Base-by-base conservation (phyloP, 345 rosid species). In the Pugionium cornutum region DNA sequence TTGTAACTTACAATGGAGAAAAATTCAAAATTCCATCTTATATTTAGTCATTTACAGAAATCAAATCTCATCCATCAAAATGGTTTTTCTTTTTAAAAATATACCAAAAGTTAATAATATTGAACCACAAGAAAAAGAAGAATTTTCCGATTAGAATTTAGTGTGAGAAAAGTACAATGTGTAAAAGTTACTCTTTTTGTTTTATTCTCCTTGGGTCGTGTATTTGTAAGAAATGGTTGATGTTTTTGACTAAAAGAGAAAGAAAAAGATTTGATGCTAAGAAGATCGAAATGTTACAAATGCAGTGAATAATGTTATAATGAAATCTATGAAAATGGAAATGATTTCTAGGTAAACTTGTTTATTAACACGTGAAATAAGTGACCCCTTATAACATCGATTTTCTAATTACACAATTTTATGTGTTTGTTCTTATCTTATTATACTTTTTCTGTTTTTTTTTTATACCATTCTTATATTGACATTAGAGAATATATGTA, bases 1-100 rank as follows among this genome's bases (percentile, higher is more conserved):
- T 34, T 44, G 62, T 64, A 34, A 65, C 71, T 58, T 11, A 36
- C 9, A 58, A 57, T 51, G 66, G 60, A 72, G 70, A 72, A 65
- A 28, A 4, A 0, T 43, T 72, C 76, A 72, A 72, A 53, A 43
- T 58, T 42, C 43, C 25, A 42, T 50, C 9, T 55, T 64, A 63
- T 63, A 39, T 47, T 55, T 72, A 72, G 76, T 50, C 40, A 48
- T 18, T 18, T 42, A 9, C 47, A 9, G 26, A 57, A 42, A 34
- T 42, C 33, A 28, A 65, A 57, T 33, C 53, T 31, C 57, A 43
- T 43, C 66, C 70, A 42, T 40, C 40, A 31, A 30, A 50, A 40
- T 40, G 50, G 25, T 37, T 8, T 8, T 18, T 40, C 0, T 30
- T 6, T 33, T 48, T 35, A 3, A 41, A 51, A 9, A 18, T 1